phyloP scores from a whole-genome alignment of 106 monocot species.

The Triglochin maritima region DNA sequence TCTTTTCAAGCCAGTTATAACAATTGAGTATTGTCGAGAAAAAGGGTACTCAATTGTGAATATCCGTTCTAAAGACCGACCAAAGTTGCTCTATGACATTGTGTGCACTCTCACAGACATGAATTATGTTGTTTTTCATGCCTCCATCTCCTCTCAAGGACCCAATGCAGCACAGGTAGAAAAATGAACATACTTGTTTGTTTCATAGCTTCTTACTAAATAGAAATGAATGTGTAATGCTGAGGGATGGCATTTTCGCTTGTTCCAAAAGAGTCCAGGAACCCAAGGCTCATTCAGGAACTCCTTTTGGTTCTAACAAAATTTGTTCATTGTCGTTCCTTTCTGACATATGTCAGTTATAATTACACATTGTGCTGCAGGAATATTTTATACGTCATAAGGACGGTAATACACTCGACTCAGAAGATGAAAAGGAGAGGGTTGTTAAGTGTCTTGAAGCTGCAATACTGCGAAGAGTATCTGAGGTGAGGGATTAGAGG shows the following conservation, averaged over 20 bases:
- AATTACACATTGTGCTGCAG: constrained; percentile 18
- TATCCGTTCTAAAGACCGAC: constrained; percentile 60
- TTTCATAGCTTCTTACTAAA: background rate
- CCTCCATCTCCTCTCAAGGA: constrained; percentile 72
- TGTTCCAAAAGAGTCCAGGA: too few species aligned
- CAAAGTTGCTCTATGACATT: constrained; percentile 83
- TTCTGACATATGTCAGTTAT: background rate
- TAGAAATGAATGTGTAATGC: background rate
- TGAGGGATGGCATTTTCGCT: background rate
- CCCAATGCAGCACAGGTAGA: constrained; percentile 63
- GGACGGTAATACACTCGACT: constrained; percentile 59
- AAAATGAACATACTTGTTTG: too few species aligned
- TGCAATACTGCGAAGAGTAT: constrained; percentile 77
- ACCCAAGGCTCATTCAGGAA: background rate
- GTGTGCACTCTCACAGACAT: constrained; percentile 92
- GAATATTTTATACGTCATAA: constrained; percentile 71
- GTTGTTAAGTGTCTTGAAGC: constrained; percentile 88
- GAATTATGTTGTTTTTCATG: constrained; percentile 88
- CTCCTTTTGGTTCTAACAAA: too few species aligned
- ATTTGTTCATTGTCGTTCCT: background rate
- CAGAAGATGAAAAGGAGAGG: constrained; percentile 48
- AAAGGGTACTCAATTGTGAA: constrained; percentile 90
- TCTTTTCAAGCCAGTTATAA: constrained; percentile 42
- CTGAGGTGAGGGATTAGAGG: constrained; percentile 39
- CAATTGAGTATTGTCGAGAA: constrained; percentile 66